Conservation (phyloP, 306 rosid genomes). For the Morella rubra region DNA sequence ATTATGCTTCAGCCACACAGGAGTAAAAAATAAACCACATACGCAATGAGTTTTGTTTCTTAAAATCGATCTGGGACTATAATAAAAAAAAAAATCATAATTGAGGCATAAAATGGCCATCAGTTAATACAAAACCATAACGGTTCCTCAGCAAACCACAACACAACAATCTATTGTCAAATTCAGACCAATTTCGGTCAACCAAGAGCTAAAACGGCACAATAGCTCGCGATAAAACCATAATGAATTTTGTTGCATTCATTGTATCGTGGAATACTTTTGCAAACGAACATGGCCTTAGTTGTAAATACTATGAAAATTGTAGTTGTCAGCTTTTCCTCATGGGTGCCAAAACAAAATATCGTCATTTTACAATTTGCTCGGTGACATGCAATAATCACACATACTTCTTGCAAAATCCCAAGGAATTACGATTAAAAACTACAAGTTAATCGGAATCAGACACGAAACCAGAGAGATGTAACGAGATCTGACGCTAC, state of each 20-base stretch:
- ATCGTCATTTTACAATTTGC: neutral
- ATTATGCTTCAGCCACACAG: neutral
- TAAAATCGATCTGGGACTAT: neutral
- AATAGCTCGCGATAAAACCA: too few relatives aligned
- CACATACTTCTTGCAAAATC: neutral
- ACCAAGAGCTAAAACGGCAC: too few relatives aligned
- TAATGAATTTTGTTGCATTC: too few relatives aligned
- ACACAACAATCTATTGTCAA: too few relatives aligned
- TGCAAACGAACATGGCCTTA: too few relatives aligned
- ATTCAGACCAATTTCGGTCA: too few relatives aligned
- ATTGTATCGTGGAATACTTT: too few relatives aligned
- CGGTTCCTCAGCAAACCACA: too few relatives aligned
- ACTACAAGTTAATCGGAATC: neutral
- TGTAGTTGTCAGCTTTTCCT: neutral
- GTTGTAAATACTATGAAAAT: neutral
- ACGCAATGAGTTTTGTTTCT: too few relatives aligned
- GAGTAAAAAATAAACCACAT: neutral
- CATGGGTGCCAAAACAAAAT: neutral
- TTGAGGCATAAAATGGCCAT: too few relatives aligned
- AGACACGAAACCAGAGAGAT: neutral
- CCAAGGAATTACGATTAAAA: neutral
- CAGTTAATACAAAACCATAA: too few relatives aligned
- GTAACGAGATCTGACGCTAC: neutral
- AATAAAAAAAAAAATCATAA: neutral
- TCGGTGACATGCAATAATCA: neutral